phyloP scores from a whole-genome alignment of 768 basidiomycete genomes.

The Serendipita sp. region DNA sequence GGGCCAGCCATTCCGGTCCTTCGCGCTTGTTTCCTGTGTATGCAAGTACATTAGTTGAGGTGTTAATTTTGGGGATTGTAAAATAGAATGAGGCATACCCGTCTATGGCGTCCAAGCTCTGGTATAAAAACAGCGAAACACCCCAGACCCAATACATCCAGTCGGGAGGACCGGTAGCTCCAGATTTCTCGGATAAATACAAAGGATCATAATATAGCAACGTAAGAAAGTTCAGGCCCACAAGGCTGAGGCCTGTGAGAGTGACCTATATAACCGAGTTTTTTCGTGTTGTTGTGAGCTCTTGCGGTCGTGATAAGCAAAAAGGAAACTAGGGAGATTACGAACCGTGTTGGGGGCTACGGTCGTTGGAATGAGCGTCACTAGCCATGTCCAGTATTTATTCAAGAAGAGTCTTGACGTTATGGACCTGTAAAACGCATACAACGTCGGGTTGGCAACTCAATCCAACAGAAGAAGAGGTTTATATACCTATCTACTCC shows the following conservation, averaged over 20 bases:
- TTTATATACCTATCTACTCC: background rate
- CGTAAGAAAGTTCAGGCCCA: constrained; percentile 71
- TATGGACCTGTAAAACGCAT: constrained; percentile 37
- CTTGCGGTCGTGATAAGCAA: constrained; percentile 5
- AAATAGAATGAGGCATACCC: constrained; percentile 33
- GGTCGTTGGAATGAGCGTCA: constrained; percentile 68
- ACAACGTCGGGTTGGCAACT: constrained; percentile 7
- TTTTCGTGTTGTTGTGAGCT: background rate
- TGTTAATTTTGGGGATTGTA: constrained; percentile 6
- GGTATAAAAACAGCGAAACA: constrained; percentile 78
- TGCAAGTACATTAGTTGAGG: background rate
- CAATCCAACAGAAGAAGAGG: background rate
- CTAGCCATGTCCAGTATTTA: constrained; percentile 85
- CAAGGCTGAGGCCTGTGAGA: constrained; percentile 62
- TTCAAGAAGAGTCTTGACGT: constrained; percentile 60
- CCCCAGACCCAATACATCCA: constrained; percentile 94
- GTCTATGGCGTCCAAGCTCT: constrained; percentile 78
- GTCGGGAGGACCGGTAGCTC: constrained; percentile 43
- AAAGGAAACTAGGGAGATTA: constrained; percentile 8
- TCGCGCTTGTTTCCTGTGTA: constrained; percentile 75
- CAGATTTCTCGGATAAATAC: constrained; percentile 53
- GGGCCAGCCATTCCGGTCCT: constrained; percentile 96
- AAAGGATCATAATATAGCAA: constrained; percentile 70
- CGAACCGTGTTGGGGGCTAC: constrained; percentile 83
- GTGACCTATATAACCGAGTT: constrained; percentile 52